phyloP scores from a whole-genome alignment of 1,284 basidiomycete genomes.

The Flammula alnicola region DNA sequence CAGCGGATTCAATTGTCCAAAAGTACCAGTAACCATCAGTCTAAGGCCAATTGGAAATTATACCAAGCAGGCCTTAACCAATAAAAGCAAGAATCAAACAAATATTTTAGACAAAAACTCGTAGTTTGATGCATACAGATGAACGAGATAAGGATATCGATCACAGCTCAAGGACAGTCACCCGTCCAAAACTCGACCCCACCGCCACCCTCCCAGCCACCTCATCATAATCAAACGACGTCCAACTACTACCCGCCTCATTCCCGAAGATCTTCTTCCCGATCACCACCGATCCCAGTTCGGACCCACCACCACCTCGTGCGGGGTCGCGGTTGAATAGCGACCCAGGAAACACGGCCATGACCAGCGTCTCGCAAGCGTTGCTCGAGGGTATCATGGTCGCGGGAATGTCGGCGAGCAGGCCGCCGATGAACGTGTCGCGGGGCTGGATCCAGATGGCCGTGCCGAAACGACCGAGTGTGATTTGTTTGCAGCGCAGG shows the following conservation, averaged over 20 bases:
- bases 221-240: slow-evolving; percentile 62
- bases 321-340: slow-evolving; percentile 20
- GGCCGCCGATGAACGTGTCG: slow-evolving; percentile 41
- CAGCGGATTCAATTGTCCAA: too few relatives aligned
- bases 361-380: slow-evolving; percentile 45
- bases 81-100: too few relatives aligned
- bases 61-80: too few relatives aligned
- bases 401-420: slow-evolving; percentile 25
- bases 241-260: slow-evolving; percentile 46
- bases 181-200: slow-evolving; percentile 50
- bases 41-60: too few relatives aligned
- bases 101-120: too few relatives aligned
- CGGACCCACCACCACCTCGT: not conserved
- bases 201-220: slow-evolving; percentile 53
- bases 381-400: slow-evolving; percentile 8
- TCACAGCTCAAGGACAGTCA: slow-evolving; percentile 48
- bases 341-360: slow-evolving; percentile 53
- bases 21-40: too few relatives aligned
- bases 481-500: slow-evolving; percentile 53
- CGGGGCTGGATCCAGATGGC: slow-evolving; percentile 64
- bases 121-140: too few relatives aligned
- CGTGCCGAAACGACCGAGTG: slow-evolving; percentile 56
- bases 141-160: too few relatives aligned
- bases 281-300: not conserved
- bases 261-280: slow-evolving; percentile 16